Evolutionary conservation across 768 basidiomycete species (phyloP), one percentile per base, ranked within the genome.

Genomic region (Lepiota subincarnata): DNA sequence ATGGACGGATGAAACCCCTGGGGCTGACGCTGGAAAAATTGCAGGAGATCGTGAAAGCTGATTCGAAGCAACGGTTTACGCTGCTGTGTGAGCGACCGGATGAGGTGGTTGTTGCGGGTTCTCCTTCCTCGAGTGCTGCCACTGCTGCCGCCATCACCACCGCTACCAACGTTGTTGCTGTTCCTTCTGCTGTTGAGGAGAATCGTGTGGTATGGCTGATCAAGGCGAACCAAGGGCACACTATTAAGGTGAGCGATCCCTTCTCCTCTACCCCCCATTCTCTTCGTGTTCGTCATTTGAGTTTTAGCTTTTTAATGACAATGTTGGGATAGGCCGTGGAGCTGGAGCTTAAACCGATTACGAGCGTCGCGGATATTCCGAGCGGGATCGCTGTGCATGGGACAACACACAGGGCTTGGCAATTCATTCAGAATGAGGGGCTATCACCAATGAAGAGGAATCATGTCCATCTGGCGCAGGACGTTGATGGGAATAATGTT

Each of bases 401-500:
- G 1, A 93, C 92, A 6, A 85, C 73, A 36, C 67, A 64, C 40
- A 59, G 66, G 42, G 85, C 90, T 35, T 96, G 92, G 92, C 68
- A 79, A 6, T 62, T 64, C 12, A 94, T 95, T 54, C 92, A 76
- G 12, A 73, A 70, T 6, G 70, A 83, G 57, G 93, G 94, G 0
- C 68, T 97, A 14, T 92, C 87, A 0, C 84, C 77, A 57, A 97
- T 95, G 93, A 77, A 70, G 11, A 77, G 96, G 20, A 96, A 94
- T 62, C 94, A 98, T 62, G 88, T 98, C 36, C 96, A 99, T 67
- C 75, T 97, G 12, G 94, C 95, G 0, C 88, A 93, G 65, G 86
- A 88, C 34, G 70, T 89, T 2, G 72, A 77, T 2, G 82, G 83
- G 7, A 66, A 83, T 1, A 78, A 79, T 4, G 83, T 90, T 44